These are phyloP conservation scores for Salicornia ramosissima DNA, from an alignment of 148 eudicot species.

Conservation along the genomic window DNA sequence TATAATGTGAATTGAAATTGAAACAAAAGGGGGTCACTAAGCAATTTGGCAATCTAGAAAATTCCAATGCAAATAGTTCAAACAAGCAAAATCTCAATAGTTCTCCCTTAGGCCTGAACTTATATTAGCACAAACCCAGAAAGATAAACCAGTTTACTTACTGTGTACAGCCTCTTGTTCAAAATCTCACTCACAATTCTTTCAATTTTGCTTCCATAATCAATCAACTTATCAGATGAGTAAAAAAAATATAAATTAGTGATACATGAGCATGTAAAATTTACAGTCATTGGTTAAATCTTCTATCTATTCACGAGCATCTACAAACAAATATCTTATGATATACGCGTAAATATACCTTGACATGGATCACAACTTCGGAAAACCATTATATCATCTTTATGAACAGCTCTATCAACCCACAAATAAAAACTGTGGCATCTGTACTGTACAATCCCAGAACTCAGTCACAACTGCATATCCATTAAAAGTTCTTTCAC, in stretches of 20 bases:
- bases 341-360: conserved; percentile 15
- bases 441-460: conserved; percentile 28
- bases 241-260: conserved; percentile 2
- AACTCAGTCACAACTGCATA: conserved; percentile 28
- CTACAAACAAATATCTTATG: conserved; percentile 11
- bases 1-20: too few species aligned
- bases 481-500: conserved; percentile 64
- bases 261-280: conserved; percentile 18
- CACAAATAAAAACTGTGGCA: conserved; percentile 7
- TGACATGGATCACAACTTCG: conserved; percentile 17
- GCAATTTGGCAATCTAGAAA: too few species aligned
- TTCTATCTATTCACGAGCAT: conserved; percentile 28
- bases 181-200: conserved; percentile 16
- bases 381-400: conserved; percentile 7
- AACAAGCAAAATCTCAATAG: too few species aligned
- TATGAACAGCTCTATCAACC: conserved; percentile 24
- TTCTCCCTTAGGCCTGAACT: too few species aligned
- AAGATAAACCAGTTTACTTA: background rate
- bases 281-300: conserved; percentile 32
- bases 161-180: background rate
- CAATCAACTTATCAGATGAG: conserved; percentile 19
- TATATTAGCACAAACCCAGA: background rate
- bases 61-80: too few species aligned
- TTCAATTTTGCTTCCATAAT: conserved; percentile 15
- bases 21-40: too few species aligned